Evolutionary conservation across 2,329 filamentous ascomycete species (phyloP), one percentile per base, ranked within the genome.

Genomic region (Stagonosporopsis cucurbitacearum): DNA sequence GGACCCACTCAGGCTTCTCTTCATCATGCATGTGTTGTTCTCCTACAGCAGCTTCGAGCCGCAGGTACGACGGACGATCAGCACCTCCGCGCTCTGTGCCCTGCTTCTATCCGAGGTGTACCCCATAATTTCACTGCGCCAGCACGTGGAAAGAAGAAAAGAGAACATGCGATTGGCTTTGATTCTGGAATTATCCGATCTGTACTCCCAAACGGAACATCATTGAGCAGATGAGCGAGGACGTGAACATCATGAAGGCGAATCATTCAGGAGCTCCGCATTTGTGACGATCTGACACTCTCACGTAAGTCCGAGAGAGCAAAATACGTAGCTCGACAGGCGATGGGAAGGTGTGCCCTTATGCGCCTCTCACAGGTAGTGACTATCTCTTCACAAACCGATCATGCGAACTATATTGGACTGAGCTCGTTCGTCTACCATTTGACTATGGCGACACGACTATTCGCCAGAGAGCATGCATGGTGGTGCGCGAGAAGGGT

Each of bases 31-130:
- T 43, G 32, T 7, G 32, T 23, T 12, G 37, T 48, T 51, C 42
- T 47, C 32, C 47, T 20, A 32, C 37, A 28, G 30, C 12, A 19
- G 20, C n/a, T n/a, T 40, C 25, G 37, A 46, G 41, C 47, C 47
- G 46, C 53, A 56, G 33, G 41, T 52, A 52, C 49, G 41, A 45
- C 41, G 15, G n/a, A 13, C n/a, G 30, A 19, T 37, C 23, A 42
- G n/a, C 36, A 50, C 19, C 23, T 36, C 46, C 26, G 28, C 41
- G 26, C 23, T 39, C 7, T 12, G 25, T 22, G 26, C 17, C 28
- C 4, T 39, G 25, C 43, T 42, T 25, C 47, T 26, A 17, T 6
- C 19, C 41, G 33, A 25, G 1, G 15, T 6, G 23, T 15, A 20
- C 19, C 26, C 8, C 15, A 17, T 32, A 7, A 15, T 25, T 22